Conservation (phyloP, 2,329 filamentous ascomycete genomes). For the Colletotrichum filicis region DNA sequence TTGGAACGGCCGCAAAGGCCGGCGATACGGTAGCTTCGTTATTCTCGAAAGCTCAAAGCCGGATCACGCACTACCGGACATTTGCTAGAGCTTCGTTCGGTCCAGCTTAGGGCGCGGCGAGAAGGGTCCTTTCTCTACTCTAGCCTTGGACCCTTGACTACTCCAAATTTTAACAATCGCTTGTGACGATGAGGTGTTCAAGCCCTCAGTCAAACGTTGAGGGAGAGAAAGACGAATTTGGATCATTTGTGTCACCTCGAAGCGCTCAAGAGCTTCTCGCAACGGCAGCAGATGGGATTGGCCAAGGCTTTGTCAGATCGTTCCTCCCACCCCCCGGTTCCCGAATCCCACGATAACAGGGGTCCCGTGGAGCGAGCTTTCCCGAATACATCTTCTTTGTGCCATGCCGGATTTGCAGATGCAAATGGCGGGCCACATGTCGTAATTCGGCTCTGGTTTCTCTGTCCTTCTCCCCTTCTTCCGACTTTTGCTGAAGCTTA, state of each 20-base stretch:
- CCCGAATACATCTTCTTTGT: background rate
- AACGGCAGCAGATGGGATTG: background rate
- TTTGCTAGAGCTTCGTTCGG: background rate
- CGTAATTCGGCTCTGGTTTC: background rate
- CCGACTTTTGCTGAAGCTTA: background rate
- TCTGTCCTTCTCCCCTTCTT: background rate
- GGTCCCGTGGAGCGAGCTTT: background rate
- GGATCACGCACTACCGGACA: background rate
- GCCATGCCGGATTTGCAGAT: constrained; percentile 3
- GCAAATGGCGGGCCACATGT: constrained; percentile 7
- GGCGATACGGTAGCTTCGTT: background rate
- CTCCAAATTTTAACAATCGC: background rate
- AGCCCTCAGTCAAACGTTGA: background rate
- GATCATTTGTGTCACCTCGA: background rate
- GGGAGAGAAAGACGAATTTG: background rate
- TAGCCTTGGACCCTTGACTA: background rate
- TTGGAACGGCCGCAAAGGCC: background rate
- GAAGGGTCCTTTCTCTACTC: background rate
- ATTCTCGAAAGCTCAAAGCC: too few species aligned
- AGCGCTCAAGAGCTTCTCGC: background rate
- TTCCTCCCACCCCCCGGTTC: background rate
- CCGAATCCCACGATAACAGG: background rate
- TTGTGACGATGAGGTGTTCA: background rate
- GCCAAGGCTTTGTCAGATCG: background rate
- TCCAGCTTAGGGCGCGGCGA: background rate